phyloP scores from a whole-genome alignment of 2,329 filamentous ascomycete species.

The Myriosclerotinia duriaeana region DNA sequence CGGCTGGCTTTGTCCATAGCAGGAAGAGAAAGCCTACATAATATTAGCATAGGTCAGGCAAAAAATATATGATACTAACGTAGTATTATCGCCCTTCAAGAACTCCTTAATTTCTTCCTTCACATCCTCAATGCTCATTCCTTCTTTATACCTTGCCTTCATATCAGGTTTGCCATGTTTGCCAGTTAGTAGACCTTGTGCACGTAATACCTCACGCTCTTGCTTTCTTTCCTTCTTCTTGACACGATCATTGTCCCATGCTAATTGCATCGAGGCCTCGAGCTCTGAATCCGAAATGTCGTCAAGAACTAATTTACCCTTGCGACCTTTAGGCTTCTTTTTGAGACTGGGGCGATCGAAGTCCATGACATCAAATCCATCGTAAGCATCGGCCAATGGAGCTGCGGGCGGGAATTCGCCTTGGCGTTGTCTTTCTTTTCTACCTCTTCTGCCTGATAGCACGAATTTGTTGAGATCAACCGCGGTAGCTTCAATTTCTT shows the following conservation, averaged over 20 bases:
- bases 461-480: conserved; percentile 17
- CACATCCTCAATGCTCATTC: conserved; percentile 70
- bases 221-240: conserved; percentile 71
- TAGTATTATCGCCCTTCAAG: conserved; percentile 60
- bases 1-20: conserved; percentile 80
- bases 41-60: conserved; percentile 23
- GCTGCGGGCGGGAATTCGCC: conserved; percentile 53
- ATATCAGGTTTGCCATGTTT: conserved; percentile 54
- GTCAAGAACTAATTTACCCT: conserved; percentile 52
- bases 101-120: conserved; percentile 72
- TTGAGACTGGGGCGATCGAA: conserved; percentile 68
- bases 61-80: conserved; percentile 50
- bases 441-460: conserved; percentile 30
- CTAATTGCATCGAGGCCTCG: conserved; percentile 55
- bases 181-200: conserved; percentile 64
- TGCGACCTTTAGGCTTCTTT: conserved; percentile 62
- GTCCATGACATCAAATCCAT: conserved; percentile 83
- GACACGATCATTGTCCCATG: conserved; percentile 66
- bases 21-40: conserved; percentile 67
- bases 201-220: conserved; percentile 67
- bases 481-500: conserved; percentile 14
- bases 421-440: conserved; percentile 34
- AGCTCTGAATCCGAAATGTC: conserved; percentile 67
- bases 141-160: conserved; percentile 68
- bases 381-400: conserved; percentile 53